A percentile compares a stretch with the other conserved stretches of the same genome.
phyloP scores from a whole-genome alignment of 148 eudicot species.

The Silene uniflora region DNA sequence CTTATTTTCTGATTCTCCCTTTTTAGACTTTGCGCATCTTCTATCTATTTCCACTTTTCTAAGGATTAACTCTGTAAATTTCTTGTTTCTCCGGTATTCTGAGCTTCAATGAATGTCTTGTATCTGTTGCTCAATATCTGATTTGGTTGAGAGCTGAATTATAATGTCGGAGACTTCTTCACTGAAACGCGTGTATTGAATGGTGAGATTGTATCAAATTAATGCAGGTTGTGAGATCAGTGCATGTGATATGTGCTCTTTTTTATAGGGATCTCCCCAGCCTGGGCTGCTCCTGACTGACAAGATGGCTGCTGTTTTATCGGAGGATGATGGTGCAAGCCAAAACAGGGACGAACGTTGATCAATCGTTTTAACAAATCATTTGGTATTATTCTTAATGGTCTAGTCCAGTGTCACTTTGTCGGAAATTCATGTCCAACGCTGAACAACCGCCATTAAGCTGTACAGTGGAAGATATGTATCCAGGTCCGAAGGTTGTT shows the following conservation, averaged over 20 bases:
- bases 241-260: conserved; percentile 5
- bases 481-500: not conserved
- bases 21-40: not conserved
- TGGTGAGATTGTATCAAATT: not conserved
- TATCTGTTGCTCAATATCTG: not conserved
- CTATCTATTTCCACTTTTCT: not conserved
- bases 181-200: not conserved
- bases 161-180: not conserved
- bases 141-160: not conserved
- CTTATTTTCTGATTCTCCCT: not conserved
- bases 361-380: not conserved
- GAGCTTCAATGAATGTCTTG: not conserved
- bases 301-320: not conserved
- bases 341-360: not conserved
- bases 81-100: not conserved
- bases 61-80: not conserved
- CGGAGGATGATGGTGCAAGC: not conserved
- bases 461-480: not conserved
- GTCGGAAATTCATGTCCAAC: not conserved
- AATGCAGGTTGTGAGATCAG: not conserved
- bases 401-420: not conserved
- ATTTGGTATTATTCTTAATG: not conserved
- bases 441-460: not conserved
- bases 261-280: not conserved
- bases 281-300: not conserved